Base-by-base conservation (phyloP, 495 filamentous ascomycete genomes). In the Durotheca rogersii region DNA sequence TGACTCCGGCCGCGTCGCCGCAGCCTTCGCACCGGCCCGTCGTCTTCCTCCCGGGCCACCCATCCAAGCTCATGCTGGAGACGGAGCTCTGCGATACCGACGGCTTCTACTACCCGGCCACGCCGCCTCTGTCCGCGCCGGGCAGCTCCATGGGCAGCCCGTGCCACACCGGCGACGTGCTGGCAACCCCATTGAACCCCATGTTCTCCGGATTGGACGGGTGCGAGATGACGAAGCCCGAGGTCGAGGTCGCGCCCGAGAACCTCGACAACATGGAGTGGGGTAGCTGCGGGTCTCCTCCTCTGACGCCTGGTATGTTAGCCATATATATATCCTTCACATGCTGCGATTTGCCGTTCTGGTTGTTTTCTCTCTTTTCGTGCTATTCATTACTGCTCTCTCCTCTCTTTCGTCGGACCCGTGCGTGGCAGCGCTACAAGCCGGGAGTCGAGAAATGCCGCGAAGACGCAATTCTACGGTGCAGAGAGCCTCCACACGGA, bases 251-350 rank as follows among this genome's bases (percentile, higher is more conserved):
- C 9, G 79, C 85, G 68, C 79, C 84, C 31, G 84, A 93, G 73
- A 83, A 82, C 61, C 80, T 94, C 54, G 84, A 88, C 37, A 79
- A 77, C 56, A 77, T 84, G 57, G 87, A 92, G 49, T 94, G 87
- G 85, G 71, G 82, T 29, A 81, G 81, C 60, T 84, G 81, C 32
- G 79, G 78, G 12, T 94, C 90, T 16, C 90, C 93, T 48, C 89
- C 89, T 6, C 79, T 97, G 77, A 93, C 90, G 64, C 93, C 93
- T 81, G 87, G 91, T 96, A 86, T 70, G 89, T 85, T 55, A 10
- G 51, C 41, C n/a, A n/a, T n/a, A n/a, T n/a, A n/a, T n/a, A n/a
- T n/a, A n/a, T n/a, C n/a, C n/a, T n/a, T n/a, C n/a, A n/a, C n/a
- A n/a, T n/a, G n/a, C n/a, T n/a, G n/a, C n/a, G n/a, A n/a, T n/a